A percentile compares a stretch with the other conserved stretches of the same genome.
Conservation (phyloP, 1,284 basidiomycete species). For the Taiwanofungus camphoratus region DNA sequence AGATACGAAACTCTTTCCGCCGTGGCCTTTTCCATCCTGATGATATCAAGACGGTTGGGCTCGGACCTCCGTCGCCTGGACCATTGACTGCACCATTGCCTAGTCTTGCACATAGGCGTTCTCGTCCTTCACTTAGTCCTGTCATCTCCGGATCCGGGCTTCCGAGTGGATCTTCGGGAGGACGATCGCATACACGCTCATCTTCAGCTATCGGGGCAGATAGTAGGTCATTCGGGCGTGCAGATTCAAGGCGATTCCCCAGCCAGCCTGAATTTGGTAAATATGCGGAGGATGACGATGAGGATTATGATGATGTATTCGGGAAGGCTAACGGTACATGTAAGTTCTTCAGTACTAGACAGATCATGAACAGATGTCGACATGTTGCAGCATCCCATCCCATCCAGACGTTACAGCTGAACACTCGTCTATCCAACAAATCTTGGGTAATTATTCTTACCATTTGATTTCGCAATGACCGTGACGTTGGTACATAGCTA, state of each 20-base stretch:
- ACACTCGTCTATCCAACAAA: slow-evolving; percentile 77
- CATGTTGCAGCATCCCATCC: slow-evolving; percentile 43
- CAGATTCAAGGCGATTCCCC: slow-evolving; percentile 48
- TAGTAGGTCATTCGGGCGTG: slow-evolving; percentile 55
- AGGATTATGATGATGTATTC: slow-evolving; percentile 92
- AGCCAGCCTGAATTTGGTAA: slow-evolving; percentile 68
- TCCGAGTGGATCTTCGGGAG: slow-evolving; percentile 17
- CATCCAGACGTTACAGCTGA: slow-evolving; percentile 72
- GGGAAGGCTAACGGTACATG: slow-evolving; percentile 63
- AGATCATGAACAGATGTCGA: slow-evolving; percentile 2
- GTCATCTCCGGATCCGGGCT: slow-evolving; percentile 19
- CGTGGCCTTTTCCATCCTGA: slow-evolving; percentile 82
- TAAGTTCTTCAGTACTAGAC: slow-evolving; percentile 30
- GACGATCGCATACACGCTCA: slow-evolving; percentile 36
- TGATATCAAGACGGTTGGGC: slow-evolving; percentile 73
- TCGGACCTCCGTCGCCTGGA: slow-evolving; percentile 40
- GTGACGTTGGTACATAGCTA: slow-evolving; percentile 36
- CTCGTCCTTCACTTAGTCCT: slow-evolving; percentile 42
- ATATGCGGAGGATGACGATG: slow-evolving; percentile 78
- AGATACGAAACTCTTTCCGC: slow-evolving; percentile 68
- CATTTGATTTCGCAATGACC: not conserved
- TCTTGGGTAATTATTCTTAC: slow-evolving; percentile 61
- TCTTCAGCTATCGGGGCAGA: slow-evolving; percentile 46
- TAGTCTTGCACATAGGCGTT: slow-evolving; percentile 38
- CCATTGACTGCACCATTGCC: slow-evolving; percentile 63